Conservation (phyloP, 78 protist species). For the Tieghemostelium lacteum region DNA sequence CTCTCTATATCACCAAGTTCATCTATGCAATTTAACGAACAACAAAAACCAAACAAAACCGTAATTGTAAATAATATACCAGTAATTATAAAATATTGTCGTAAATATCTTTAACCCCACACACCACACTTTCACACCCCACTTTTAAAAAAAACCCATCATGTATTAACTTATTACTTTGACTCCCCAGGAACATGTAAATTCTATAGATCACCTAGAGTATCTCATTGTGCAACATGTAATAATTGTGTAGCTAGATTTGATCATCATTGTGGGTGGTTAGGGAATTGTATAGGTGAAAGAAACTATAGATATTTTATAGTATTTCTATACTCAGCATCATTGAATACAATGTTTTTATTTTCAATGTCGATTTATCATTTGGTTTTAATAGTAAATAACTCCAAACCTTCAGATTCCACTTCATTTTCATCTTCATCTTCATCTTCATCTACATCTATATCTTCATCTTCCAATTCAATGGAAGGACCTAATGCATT, state of each 20-base stretch:
- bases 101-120: background rate
- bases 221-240: constrained; percentile 84
- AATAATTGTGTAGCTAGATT: constrained; percentile 79
- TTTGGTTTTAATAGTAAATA: background rate
- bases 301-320: constrained; percentile 40
- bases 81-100: constrained; percentile 27
- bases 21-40: too few relatives aligned
- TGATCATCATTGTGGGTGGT: constrained; percentile 94
- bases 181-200: constrained; percentile 54
- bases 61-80: background rate
- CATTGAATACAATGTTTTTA: constrained; percentile 1
- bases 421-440: too few relatives aligned
- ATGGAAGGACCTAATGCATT: too few relatives aligned
- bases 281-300: constrained; percentile 85
- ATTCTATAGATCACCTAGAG: constrained; percentile 83
- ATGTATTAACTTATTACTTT: background rate
- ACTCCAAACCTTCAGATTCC: background rate
- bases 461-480: too few relatives aligned
- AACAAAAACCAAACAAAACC: background rate
- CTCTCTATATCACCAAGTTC: too few relatives aligned
- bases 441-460: too few relatives aligned
- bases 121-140: too few relatives aligned
- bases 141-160: background rate
- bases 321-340: background rate
- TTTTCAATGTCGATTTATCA: constrained; percentile 6